Evolutionary conservation across 768 basidiomycete genomes (phyloP).

Genomic region (Xerocomus spinulosus): DNA sequence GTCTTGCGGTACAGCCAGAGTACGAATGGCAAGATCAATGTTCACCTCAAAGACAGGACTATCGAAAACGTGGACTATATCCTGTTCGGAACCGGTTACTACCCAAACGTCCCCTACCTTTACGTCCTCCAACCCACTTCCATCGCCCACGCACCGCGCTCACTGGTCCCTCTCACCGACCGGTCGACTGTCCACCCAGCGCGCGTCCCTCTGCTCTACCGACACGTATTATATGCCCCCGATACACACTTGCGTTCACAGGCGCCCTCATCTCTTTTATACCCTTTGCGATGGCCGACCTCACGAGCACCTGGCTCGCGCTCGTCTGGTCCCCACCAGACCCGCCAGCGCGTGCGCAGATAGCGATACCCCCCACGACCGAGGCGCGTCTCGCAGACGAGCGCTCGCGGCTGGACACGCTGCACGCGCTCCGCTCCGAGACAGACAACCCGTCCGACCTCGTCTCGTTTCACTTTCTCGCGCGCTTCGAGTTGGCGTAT

Average conservation of each 20-base stretch:
- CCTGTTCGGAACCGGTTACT: conserved; percentile 46
- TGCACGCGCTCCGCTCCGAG: conserved; percentile 17
- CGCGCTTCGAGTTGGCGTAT: conserved; percentile 19
- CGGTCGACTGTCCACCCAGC: conserved; percentile 23
- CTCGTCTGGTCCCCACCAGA: conserved; percentile 35
- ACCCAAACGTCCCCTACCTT: conserved; percentile 38
- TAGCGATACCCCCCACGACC: conserved; percentile 32
- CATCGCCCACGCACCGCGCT: background rate
- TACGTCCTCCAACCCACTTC: conserved; percentile 23
- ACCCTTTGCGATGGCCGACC: conserved; percentile 46
- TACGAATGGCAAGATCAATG: conserved; percentile 28
- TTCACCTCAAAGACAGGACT: conserved; percentile 33
- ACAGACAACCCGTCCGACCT: conserved; percentile 26
- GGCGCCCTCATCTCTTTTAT: conserved; percentile 41
- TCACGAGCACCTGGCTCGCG: conserved; percentile 47
- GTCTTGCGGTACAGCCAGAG: conserved; percentile 32
- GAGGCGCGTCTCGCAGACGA: conserved; percentile 37
- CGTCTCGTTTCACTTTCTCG: conserved; percentile 25
- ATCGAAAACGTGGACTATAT: conserved; percentile 41
- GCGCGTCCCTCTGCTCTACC: conserved; percentile 43
- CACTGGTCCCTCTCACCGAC: conserved; percentile 28
- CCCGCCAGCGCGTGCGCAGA: conserved; percentile 3
- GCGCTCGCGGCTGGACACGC: conserved; percentile 27
- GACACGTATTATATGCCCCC: conserved; percentile 42
- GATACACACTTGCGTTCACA: conserved; percentile 45